Percentiles rank a stretch among this genome's conserved stretches.
phyloP scores from a whole-genome alignment of 164 flowering plant species.

The Platanus orientalis region DNA sequence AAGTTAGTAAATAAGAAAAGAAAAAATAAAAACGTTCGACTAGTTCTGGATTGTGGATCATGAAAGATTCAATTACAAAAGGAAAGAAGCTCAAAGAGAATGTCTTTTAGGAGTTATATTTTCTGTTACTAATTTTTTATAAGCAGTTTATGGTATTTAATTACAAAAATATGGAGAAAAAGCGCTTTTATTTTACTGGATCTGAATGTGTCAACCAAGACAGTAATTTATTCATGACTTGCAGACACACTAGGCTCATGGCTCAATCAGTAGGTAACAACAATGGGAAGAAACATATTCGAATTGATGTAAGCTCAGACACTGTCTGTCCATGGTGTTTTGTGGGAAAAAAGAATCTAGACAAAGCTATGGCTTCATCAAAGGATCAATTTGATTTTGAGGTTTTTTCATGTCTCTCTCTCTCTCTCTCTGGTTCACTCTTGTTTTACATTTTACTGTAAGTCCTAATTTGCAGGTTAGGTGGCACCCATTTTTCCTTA shows the following conservation, averaged over 20 bases:
- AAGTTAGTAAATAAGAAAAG: too few relatives aligned
- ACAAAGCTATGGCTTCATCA: constrained; percentile 70
- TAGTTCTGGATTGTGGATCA: too few relatives aligned
- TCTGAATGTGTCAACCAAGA: too few relatives aligned
- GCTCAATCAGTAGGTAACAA: constrained; percentile 32
- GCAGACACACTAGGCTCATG: constrained; percentile 38
- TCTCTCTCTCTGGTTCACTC: background rate
- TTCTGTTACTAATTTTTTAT: too few relatives aligned
- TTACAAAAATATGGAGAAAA: too few relatives aligned
- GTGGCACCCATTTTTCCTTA: constrained; percentile 83
- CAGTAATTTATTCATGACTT: constrained; percentile 1
- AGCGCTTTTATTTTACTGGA: too few relatives aligned
- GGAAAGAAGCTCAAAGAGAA: too few relatives aligned
- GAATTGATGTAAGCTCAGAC: constrained; percentile 75
- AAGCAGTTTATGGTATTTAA: too few relatives aligned
- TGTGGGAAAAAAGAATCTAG: constrained; percentile 84
- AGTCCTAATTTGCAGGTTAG: constrained; percentile 46
- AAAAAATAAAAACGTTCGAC: too few relatives aligned
- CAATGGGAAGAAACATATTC: constrained; percentile 58
- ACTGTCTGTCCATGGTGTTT: constrained; percentile 98
- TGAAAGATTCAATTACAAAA: too few relatives aligned
- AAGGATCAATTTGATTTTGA: constrained; percentile 72
- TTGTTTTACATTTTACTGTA: background rate
- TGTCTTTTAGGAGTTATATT: too few relatives aligned
- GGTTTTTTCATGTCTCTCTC: constrained; percentile 33